These are phyloP conservation scores for Coprinopsis marcescibilis DNA, from an alignment of 768 basidiomycete genomes.

Conservation along the genomic window DNA sequence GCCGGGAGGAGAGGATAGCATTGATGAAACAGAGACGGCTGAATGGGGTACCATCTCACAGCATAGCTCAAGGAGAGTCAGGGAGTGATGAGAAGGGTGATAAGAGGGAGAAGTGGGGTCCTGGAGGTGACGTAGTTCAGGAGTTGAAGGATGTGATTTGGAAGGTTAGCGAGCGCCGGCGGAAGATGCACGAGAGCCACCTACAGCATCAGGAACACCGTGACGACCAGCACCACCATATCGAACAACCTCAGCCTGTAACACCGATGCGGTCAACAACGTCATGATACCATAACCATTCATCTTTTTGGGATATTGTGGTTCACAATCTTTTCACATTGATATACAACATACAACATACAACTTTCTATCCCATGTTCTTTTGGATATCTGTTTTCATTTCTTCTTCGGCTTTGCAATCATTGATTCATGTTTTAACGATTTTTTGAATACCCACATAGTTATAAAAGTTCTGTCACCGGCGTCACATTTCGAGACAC, in stretches of 20 bases:
- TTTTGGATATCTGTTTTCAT: too few relatives aligned
- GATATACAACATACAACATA: not conserved
- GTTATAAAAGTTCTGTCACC: too few relatives aligned
- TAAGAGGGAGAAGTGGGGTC: slow-evolving; percentile 54
- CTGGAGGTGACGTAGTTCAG: slow-evolving; percentile 74
- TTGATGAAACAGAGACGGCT: slow-evolving; percentile 43
- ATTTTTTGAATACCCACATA: too few relatives aligned
- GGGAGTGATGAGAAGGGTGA: slow-evolving; percentile 9
- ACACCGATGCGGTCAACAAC: too few relatives aligned
- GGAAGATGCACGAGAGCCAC: slow-evolving; percentile 36
- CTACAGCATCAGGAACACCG: too few relatives aligned
- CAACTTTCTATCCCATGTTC: not conserved
- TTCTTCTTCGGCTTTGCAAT: too few relatives aligned
- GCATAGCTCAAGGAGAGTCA: slow-evolving; percentile 16
- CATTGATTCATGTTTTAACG: too few relatives aligned
- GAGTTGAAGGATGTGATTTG: slow-evolving; percentile 84
- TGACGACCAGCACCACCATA: too few relatives aligned
- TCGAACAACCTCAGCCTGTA: too few relatives aligned
- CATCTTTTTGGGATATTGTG: not conserved
- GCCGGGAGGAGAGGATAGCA: slow-evolving; percentile 70
- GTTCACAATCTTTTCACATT: not conserved
- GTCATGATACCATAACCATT: not conserved
- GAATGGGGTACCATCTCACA: slow-evolving; percentile 23
- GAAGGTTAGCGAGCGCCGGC: slow-evolving; percentile 71
- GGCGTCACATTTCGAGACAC: too few relatives aligned